Conservation (phyloP, 2,329 filamentous ascomycete genomes). For the Ambrosiella cleistominuta region DNA sequence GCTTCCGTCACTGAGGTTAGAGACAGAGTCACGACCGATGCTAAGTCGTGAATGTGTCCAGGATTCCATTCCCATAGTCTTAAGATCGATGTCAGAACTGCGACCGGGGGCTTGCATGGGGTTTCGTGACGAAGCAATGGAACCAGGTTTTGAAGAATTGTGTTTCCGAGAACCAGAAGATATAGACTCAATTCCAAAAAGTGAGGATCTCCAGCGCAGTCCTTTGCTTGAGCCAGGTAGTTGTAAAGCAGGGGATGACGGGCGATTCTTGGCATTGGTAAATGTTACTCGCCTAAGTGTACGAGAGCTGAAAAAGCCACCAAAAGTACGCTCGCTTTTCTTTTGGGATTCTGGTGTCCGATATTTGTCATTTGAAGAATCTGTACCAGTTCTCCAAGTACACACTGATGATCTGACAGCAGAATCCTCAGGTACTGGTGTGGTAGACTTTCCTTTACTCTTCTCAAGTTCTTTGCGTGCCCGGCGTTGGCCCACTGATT, state of each 20-base stretch:
- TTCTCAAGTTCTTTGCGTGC: constrained; percentile 30
- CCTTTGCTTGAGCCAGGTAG: constrained; percentile 4
- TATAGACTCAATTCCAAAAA: constrained; percentile 11
- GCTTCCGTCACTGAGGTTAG: constrained; percentile 1
- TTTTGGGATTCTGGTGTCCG: constrained; percentile 13
- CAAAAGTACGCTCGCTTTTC: constrained; percentile 21
- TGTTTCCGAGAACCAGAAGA: not conserved
- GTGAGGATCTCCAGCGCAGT: not conserved
- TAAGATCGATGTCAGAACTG: constrained; percentile 4
- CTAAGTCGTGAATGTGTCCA: constrained; percentile 3
- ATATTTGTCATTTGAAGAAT: constrained; percentile 17
- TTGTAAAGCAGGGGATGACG: constrained; percentile 12
- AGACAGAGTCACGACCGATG: constrained; percentile 4
- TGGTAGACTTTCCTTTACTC: constrained; percentile 14
- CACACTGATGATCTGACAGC: constrained; percentile 23
- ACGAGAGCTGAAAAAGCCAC: constrained; percentile 27
- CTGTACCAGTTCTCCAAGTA: constrained; percentile 25
- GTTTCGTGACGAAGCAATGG: constrained; percentile 6
- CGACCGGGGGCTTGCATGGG: constrained; percentile 4
- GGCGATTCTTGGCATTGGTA: constrained; percentile 14
- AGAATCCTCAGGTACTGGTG: constrained; percentile 17
- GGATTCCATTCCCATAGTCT: constrained; percentile 2
- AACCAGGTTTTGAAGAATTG: constrained; percentile 3
- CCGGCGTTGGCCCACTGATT: constrained; percentile 35
- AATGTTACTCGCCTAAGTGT: constrained; percentile 20